Percentiles rank a stretch among this genome's conserved stretches.
Evolutionary conservation across 176 grass and related monocot species (phyloP).

Genomic region (Hordeum marinum): DNA sequence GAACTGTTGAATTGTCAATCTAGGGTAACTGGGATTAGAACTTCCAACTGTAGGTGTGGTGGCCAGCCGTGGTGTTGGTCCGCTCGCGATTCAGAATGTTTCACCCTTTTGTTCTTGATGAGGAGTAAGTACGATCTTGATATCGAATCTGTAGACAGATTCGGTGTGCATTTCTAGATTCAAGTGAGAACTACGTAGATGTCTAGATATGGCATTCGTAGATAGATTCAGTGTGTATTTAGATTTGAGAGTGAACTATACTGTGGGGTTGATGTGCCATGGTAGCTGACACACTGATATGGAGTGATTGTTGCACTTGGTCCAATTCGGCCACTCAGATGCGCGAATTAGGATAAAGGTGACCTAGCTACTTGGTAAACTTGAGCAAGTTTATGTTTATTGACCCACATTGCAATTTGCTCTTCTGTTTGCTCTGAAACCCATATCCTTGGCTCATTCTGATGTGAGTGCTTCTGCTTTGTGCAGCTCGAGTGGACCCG

Average conservation of each 20-base stretch:
- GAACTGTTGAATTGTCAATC: not conserved
- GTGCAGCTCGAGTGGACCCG: constrained; percentile 29
- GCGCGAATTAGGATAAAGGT: not conserved
- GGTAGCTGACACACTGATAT: not conserved
- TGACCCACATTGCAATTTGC: not conserved
- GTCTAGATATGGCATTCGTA: too few relatives aligned
- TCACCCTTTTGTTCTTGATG: not conserved
- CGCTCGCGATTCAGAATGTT: not conserved
- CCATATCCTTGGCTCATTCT: not conserved
- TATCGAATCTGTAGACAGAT: too few relatives aligned
- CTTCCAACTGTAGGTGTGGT: not conserved
- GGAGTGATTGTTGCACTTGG: not conserved
- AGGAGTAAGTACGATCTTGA: not conserved
- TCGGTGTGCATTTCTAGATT: not conserved
- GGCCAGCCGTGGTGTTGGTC: not conserved
- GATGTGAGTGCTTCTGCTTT: constrained; percentile 19
- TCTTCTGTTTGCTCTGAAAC: not conserved
- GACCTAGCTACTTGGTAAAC: not conserved
- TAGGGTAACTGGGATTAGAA: not conserved
- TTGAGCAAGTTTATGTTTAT: not conserved
- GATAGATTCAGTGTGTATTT: not conserved
- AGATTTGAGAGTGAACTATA: not conserved
- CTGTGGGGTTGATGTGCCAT: not conserved
- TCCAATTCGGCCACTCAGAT: not conserved
- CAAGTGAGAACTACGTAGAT: not conserved